Percentiles rank a stretch among this genome's conserved stretches.
Evolutionary conservation across 352 stramenopile genomes (phyloP).

Genomic region (Phytopythium aichiense): DNA sequence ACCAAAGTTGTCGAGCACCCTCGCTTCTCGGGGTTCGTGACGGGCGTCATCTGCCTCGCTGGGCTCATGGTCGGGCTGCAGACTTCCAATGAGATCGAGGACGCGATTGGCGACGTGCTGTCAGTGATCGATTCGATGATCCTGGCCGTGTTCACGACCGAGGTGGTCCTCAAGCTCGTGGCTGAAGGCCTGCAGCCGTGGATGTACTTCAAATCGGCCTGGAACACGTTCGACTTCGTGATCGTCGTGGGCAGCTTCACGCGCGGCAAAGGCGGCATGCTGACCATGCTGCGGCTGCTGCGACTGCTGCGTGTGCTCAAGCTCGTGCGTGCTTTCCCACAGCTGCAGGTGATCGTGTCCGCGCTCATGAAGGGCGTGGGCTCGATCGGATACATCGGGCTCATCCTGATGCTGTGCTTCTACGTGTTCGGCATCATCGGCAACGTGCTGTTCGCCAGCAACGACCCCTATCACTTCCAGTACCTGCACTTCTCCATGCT

Average conservation of each 20-base stretch:
- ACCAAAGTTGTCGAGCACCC: constrained; percentile 56
- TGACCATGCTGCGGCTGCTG: constrained; percentile 81
- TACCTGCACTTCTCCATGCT: constrained; percentile 87
- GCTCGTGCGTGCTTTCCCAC: constrained; percentile 80
- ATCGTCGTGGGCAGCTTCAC: constrained; percentile 78
- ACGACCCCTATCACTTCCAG: constrained; percentile 89
- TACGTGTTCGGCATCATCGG: constrained; percentile 91
- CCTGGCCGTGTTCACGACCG: constrained; percentile 67
- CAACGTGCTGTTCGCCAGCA: constrained; percentile 86
- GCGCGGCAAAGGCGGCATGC: constrained; percentile 59
- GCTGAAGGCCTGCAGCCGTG: constrained; percentile 75
- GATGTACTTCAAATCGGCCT: constrained; percentile 64
- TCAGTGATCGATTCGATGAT: constrained; percentile 58
- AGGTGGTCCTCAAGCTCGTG: constrained; percentile 75
- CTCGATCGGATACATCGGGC: constrained; percentile 86
- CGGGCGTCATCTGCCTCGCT: constrained; percentile 67
- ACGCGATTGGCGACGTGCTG: constrained; percentile 47
- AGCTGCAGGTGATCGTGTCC: constrained; percentile 88
- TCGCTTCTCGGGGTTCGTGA: constrained; percentile 69
- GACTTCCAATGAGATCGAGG: constrained; percentile 46
- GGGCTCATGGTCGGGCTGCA: constrained; percentile 77
- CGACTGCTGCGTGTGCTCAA: constrained; percentile 85
- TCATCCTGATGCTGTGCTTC: constrained; percentile 89
- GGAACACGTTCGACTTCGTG: constrained; percentile 86
- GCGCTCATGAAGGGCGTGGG: constrained; percentile 84